phyloP scores from a whole-genome alignment of 2,329 filamentous ascomycete species.

The Drechslerella coelobrocha region DNA sequence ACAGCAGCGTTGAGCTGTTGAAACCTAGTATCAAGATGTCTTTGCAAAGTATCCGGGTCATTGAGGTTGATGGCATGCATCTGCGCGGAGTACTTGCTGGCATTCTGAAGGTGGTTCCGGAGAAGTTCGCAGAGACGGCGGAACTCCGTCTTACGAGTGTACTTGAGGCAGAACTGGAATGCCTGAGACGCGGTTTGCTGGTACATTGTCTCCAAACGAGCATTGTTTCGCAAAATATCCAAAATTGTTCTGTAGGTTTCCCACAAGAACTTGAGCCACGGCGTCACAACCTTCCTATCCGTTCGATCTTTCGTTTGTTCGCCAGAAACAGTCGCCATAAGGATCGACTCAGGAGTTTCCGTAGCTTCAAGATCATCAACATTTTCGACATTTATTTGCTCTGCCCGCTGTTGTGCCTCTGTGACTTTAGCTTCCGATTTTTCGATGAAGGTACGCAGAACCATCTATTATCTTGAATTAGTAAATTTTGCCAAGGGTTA shows the following conservation, averaged over 20 bases:
- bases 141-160: conserved; percentile 98
- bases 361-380: conserved; percentile 95
- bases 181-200: conserved; percentile 97
- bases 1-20: conserved; percentile 98
- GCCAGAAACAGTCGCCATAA: conserved; percentile 95
- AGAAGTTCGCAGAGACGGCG: conserved; percentile 96
- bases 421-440: conserved; percentile 95
- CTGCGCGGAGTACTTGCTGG: conserved; percentile 97
- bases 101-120: conserved; percentile 97
- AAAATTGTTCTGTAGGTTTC: conserved; percentile 98
- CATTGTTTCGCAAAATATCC: conserved; percentile 99
- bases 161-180: conserved; percentile 98
- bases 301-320: conserved; percentile 97
- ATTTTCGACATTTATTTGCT: conserved; percentile 85
- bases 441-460: conserved; percentile 97
- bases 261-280: conserved; percentile 99
- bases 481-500: background rate
- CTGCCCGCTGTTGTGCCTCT: conserved; percentile 92
- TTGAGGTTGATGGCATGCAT: conserved; percentile 99
- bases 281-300: conserved; percentile 96
- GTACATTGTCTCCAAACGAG: conserved; percentile 94
- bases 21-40: conserved; percentile 96
- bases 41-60: conserved; percentile 94
- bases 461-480: conserved; percentile 65
- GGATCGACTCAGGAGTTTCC: conserved; percentile 97